phyloP scores from a whole-genome alignment of 306 rosid genomes.

The Citrullus amarus region DNA sequence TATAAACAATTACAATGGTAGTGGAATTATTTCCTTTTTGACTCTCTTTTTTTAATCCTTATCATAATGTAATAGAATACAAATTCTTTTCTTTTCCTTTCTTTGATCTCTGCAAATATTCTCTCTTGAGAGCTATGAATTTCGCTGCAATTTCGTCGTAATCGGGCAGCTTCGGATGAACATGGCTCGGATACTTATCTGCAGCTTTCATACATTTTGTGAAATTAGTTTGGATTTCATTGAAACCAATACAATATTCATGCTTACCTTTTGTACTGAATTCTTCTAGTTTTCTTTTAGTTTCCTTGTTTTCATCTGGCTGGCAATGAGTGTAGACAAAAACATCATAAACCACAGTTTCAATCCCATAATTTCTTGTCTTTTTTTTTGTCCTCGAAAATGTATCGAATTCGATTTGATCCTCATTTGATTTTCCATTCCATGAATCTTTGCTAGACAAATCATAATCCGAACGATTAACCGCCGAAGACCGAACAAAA shows the following conservation, averaged over 20 bases:
- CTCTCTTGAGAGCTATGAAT: constrained; percentile 44
- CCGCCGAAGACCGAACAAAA: background rate
- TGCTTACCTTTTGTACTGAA: background rate
- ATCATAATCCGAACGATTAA: background rate
- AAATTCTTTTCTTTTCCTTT: background rate
- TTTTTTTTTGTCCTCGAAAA: background rate
- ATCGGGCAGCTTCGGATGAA: constrained; percentile 71
- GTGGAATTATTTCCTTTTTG: too few relatives aligned
- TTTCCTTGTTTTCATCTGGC: background rate
- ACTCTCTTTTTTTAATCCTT: background rate
- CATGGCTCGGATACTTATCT: constrained; percentile 37
- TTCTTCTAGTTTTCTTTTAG: background rate
- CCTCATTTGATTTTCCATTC: background rate
- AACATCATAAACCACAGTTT: background rate
- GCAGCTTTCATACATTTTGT: constrained; percentile 32
- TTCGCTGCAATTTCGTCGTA: constrained; percentile 47
- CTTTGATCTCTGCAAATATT: constrained; percentile 15
- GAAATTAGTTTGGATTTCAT: background rate
- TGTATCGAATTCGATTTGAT: background rate
- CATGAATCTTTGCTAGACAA: background rate
- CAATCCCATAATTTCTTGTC: background rate
- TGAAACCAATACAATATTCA: background rate
- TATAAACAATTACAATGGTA: background rate
- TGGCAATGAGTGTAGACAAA: background rate
- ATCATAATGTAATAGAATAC: background rate